phyloP scores from a whole-genome alignment of 768 basidiomycete genomes.

The Leccinum fibrillosum region DNA sequence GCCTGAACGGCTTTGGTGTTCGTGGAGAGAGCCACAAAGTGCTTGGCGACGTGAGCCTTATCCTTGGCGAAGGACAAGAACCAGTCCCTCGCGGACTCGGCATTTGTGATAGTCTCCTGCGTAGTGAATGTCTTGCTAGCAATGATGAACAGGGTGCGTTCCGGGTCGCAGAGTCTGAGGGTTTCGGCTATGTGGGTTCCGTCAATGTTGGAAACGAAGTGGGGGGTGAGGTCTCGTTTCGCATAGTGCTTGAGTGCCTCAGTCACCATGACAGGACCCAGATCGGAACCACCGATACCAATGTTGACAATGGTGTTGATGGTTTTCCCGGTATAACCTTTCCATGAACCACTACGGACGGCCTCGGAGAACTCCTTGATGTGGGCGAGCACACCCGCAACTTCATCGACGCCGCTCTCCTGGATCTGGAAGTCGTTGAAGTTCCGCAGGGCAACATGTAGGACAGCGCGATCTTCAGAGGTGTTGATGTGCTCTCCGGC shows the following conservation, averaged over 20 bases:
- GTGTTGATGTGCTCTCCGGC: conserved; percentile 97
- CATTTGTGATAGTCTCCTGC: conserved; percentile 99
- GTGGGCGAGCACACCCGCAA: conserved; percentile 78
- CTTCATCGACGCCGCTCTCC: conserved; percentile 82
- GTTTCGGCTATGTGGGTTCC: conserved; percentile 96
- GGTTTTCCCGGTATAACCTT: conserved; percentile 93
- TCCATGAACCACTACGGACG: conserved; percentile 87
- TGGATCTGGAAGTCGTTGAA: conserved; percentile 72
- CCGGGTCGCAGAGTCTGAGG: conserved; percentile 74
- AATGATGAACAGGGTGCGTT: conserved; percentile 95
- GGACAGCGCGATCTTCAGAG: conserved; percentile 93
- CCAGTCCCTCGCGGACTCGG: conserved; percentile 91
- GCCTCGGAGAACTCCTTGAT: conserved; percentile 87
- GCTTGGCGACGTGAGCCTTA: conserved; percentile 92
- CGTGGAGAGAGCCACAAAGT: conserved; percentile 97
- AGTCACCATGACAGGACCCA: conserved; percentile 98
- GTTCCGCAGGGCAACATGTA: conserved; percentile 91
- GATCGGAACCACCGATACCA: conserved; percentile 96
- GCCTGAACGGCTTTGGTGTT: conserved; percentile 91
- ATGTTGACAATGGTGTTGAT: conserved; percentile 98
- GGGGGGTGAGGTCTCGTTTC: conserved; percentile 80
- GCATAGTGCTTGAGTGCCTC: conserved; percentile 94
- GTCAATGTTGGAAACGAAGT: conserved; percentile 98
- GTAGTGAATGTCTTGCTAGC: conserved; percentile 99
- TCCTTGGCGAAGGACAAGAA: conserved; percentile 84